Evolutionary conservation across 192 early-diverging fungal species (phyloP).

Genomic region (Backusella psychrophila): DNA sequence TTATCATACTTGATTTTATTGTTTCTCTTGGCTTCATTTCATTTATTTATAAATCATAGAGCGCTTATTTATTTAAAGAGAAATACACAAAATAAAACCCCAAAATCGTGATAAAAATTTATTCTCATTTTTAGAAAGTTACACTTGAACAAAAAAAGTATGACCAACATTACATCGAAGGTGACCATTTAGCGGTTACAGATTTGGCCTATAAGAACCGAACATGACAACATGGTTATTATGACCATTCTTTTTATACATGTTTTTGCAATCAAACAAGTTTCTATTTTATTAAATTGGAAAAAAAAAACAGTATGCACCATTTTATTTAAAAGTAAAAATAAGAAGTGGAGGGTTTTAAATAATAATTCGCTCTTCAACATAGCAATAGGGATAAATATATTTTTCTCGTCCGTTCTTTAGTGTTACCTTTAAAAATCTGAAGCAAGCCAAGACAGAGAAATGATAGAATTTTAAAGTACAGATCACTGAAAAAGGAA

Average conservation of each 20-base stretch:
- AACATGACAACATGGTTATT: not conserved
- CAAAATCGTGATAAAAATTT: not conserved
- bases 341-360: no score
- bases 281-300: not conserved
- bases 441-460: not conserved
- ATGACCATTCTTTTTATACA: not conserved
- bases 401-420: not conserved
- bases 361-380: no score
- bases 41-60: not conserved
- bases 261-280: not conserved
- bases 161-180: not conserved
- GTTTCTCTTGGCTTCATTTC: not conserved
- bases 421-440: not conserved
- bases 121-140: not conserved
- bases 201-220: not conserved
- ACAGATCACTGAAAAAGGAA: not conserved
- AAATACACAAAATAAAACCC: not conserved
- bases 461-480: not conserved
- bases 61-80: not conserved
- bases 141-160: not conserved
- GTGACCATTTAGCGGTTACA: not conserved
- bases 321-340: not conserved
- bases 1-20: not conserved
- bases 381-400: no score
- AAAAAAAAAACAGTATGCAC: not conserved